Base-by-base conservation (phyloP, 768 basidiomycete genomes). In the Flagelloscypha sp. region DNA sequence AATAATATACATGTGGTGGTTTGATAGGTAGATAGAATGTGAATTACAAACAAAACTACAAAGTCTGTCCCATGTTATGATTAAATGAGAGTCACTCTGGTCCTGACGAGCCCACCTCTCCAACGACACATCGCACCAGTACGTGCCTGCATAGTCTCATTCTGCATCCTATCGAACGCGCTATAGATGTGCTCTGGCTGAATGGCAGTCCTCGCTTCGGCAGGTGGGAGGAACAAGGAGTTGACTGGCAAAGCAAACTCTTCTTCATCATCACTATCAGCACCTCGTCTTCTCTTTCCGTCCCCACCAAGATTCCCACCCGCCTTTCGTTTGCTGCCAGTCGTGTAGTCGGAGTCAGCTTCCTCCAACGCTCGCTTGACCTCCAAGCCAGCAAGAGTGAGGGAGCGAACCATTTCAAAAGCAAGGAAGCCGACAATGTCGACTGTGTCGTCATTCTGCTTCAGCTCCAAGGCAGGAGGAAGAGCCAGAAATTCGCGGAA, bases 361-460 rank as follows among this genome's bases (percentile, higher is more conserved):
- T 86, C 80, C 53, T 85, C 84, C 24, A 87, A 63, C 3, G 80
- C 70, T 46, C 75, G 79, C 58, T 88, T 88, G 48, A 92, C 81
- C 20, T 81, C 76, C 24, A 92, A 71, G 2, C 88, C 93, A 1
- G 85, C 87, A 27, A 94, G 70, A 0, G 89, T 92, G 31, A 98
- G 72, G 2, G 88, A 86, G 33, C 92, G 81, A 20, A 97, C 92
- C 81, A 94, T 92, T 57, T 98, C 93, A 58, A 94, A 98, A 1
- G 89, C 84, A 28, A 98, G 76, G 62, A 97, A 98, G 17, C 93
- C 93, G 48, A 97, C 88, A 40, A 95, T 93, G 52, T 98, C 93
- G 49, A 93, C 69, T 3, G 93, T 92, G 56, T 95, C 92, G 56
- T 95, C 93, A 57, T 84, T 86, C 20, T 85, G 77, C 60, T 85